These are phyloP conservation scores for Telopea speciosissima DNA, from an alignment of 177 flowering plant species.

Conservation along the genomic window DNA sequence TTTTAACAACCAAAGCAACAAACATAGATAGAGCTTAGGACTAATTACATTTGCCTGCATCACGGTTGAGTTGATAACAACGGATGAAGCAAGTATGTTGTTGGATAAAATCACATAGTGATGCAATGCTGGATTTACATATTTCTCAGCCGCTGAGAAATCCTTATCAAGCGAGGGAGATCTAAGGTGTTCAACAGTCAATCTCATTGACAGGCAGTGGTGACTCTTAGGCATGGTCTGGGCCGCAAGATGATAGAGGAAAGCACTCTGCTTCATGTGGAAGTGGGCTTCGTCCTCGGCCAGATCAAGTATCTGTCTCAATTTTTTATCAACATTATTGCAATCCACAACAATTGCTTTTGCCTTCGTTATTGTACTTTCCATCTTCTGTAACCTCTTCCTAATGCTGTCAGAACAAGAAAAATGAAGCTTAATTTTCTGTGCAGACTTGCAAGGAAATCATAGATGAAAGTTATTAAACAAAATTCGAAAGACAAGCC, in stretches of 20 bases:
- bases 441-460: background rate
- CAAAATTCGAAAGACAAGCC: background rate
- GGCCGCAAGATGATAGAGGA: constrained; percentile 78
- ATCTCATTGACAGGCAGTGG: constrained; percentile 86
- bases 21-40: background rate
- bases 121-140: constrained; percentile 40
- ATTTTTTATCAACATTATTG: constrained; percentile 83
- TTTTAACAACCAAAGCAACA: background rate
- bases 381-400: constrained; percentile 54
- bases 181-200: constrained; percentile 80
- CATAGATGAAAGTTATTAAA: background rate
- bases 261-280: constrained; percentile 94
- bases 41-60: constrained; percentile 59
- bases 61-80: constrained; percentile 84
- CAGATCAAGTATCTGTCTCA: constrained; percentile 76
- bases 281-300: constrained; percentile 92
- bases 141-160: constrained; percentile 30
- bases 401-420: constrained; percentile 42
- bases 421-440: constrained; percentile 7
- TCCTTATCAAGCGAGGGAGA: constrained; percentile 35
- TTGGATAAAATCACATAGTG: constrained; percentile 77
- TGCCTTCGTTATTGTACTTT: constrained; percentile 57
- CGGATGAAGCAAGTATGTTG: constrained; percentile 80
- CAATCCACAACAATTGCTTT: constrained; percentile 61
- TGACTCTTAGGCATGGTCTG: constrained; percentile 93